phyloP scores from a whole-genome alignment of 2,329 filamentous ascomycete genomes.

The Passalora sequoiae region DNA sequence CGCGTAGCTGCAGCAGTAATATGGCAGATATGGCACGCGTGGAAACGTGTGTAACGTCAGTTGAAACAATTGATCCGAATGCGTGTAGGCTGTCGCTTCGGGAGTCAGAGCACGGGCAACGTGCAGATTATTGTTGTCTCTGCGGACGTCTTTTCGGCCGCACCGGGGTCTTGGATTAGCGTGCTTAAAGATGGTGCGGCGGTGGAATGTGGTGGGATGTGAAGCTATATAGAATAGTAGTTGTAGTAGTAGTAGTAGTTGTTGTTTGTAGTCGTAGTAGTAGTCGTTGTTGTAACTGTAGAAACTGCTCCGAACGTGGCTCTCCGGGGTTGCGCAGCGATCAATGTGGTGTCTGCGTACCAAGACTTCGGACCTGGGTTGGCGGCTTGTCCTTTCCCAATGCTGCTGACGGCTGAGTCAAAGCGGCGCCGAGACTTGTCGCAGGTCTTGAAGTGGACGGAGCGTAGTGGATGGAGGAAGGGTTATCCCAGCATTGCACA shows the following conservation, averaged over 20 bases:
- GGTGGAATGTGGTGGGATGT: no score
- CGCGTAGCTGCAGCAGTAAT: constrained; percentile 4
- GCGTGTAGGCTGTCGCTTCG: background rate
- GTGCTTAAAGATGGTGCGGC: background rate
- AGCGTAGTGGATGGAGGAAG: background rate
- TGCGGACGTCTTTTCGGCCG: no score
- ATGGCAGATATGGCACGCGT: constrained; percentile 1
- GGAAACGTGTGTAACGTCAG: background rate
- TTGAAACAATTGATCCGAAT: no score
- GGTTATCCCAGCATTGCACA: constrained; percentile 1
- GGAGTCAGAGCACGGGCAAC: background rate
- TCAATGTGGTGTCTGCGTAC: no score
- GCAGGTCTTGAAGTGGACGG: background rate
- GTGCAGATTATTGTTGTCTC: background rate
- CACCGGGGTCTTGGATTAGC: background rate
- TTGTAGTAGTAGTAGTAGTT: no score
- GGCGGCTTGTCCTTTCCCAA: background rate
- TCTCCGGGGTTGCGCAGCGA: no score
- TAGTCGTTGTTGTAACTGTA: no score
- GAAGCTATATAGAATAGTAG: no score
- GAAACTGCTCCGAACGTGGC: background rate
- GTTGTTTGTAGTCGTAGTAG: no score
- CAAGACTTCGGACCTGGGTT: background rate
- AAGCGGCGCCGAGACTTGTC: background rate
- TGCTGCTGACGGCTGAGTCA: background rate